phyloP scores from a whole-genome alignment of 768 basidiomycete species.

The Leucocoprinus sp. region DNA sequence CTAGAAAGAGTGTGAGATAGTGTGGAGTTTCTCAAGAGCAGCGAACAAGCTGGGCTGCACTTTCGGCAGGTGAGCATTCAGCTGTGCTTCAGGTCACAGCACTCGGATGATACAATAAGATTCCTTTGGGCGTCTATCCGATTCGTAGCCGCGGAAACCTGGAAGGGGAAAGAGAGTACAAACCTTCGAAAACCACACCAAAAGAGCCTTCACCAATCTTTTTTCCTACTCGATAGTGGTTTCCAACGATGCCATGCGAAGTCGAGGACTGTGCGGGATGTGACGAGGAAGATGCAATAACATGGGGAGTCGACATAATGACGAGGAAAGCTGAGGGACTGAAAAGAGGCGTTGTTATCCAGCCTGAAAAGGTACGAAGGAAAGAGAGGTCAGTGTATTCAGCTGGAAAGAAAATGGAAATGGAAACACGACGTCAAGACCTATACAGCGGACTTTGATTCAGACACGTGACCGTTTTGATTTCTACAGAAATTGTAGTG shows the following conservation, averaged over 20 bases:
- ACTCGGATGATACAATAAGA: not conserved
- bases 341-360: conserved; percentile 15
- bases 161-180: conserved; percentile 16
- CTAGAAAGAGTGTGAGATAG: too few relatives aligned
- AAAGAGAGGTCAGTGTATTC: not conserved
- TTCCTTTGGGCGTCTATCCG: not conserved
- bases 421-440: too few relatives aligned
- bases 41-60: too few relatives aligned
- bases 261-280: conserved; percentile 59
- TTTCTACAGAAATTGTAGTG: too few relatives aligned
- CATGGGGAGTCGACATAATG: conserved; percentile 74
- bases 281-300: conserved; percentile 65
- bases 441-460: too few relatives aligned
- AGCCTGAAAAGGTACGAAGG: not conserved
- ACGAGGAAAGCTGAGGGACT: too few relatives aligned
- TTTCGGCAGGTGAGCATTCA: too few relatives aligned
- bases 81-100: too few relatives aligned
- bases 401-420: too few relatives aligned
- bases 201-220: conserved; percentile 99
- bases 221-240: conserved; percentile 85
- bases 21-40: too few relatives aligned
- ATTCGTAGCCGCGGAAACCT: not conserved
- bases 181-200: conserved; percentile 95
- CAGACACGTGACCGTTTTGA: too few relatives aligned
- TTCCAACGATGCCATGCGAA: conserved; percentile 72